These are phyloP conservation scores for Colletotrichum falcatum DNA, from an alignment of 2,329 filamentous ascomycete species.

Conservation along the genomic window DNA sequence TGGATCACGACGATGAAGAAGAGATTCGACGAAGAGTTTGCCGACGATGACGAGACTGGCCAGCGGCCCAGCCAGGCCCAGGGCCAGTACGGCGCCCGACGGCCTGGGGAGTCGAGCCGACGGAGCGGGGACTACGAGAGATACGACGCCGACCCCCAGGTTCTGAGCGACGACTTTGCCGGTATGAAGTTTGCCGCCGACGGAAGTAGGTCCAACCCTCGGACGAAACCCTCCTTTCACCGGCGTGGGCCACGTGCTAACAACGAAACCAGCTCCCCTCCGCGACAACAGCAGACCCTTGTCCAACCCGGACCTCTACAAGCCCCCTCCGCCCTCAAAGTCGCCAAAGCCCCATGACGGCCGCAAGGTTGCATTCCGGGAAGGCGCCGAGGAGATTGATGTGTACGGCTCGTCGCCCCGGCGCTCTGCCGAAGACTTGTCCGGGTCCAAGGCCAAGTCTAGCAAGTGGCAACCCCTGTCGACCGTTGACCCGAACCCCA, in stretches of 20 bases:
- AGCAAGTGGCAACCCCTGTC: constrained; percentile 99
- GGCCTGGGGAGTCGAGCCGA: constrained; percentile 71
- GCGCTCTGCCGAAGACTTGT: constrained; percentile 64
- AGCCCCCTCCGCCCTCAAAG: constrained; percentile 67
- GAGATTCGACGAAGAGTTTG: constrained; percentile 89
- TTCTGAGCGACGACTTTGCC: constrained; percentile 90
- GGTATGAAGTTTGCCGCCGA: constrained; percentile 73
- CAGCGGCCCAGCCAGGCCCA: constrained; percentile 50
- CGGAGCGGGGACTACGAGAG: constrained; percentile 89
- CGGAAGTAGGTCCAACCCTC: constrained; percentile 63
- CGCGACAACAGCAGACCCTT: constrained; percentile 68
- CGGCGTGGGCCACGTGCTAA: constrained; percentile 42
- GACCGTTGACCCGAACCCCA: constrained; percentile 74
- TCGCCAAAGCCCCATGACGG: constrained; percentile 63
- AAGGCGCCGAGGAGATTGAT: constrained; percentile 80
- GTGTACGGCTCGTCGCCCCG: constrained; percentile 77
- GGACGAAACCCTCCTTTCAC: constrained; percentile 36
- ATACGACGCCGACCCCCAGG: constrained; percentile 93
- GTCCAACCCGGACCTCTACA: constrained; percentile 85
- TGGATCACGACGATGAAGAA: constrained; percentile 96
- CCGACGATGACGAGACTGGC: constrained; percentile 71
- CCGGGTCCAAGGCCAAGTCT: constrained; percentile 68
- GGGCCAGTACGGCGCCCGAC: constrained; percentile 49
- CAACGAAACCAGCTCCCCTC: constrained; percentile 60
- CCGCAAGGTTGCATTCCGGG: constrained; percentile 69